phyloP scores from a whole-genome alignment of 2,329 filamentous ascomycete species.

The Aspergillus pseudoglaucus region DNA sequence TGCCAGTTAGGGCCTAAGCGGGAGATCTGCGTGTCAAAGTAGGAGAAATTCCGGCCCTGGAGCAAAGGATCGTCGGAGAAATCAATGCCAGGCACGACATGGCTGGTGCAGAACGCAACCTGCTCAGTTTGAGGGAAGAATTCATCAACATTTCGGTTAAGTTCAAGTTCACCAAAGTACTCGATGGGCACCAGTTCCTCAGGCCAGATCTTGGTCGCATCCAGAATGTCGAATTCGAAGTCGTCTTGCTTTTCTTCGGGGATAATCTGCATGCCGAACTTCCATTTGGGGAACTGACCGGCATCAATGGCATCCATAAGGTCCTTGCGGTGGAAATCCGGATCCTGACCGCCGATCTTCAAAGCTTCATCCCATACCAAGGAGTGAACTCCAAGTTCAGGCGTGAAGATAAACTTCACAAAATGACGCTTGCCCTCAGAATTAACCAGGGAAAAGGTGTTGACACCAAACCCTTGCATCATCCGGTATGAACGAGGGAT shows the following conservation, averaged over 20 bases:
- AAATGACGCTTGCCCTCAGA: conserved; percentile 27
- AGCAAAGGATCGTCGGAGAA: conserved; percentile 69
- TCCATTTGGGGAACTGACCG: conserved; percentile 68
- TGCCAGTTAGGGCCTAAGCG: conserved; percentile 70
- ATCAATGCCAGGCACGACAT: conserved; percentile 71
- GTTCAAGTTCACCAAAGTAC: conserved; percentile 71
- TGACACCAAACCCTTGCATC: conserved; percentile 34
- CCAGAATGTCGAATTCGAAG: conserved; percentile 80
- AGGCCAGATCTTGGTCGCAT: conserved; percentile 81
- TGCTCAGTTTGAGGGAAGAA: conserved; percentile 80
- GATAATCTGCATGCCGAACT: conserved; percentile 73
- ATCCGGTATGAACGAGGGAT: conserved; percentile 31
- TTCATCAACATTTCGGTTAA: conserved; percentile 74
- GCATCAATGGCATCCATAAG: conserved; percentile 66
- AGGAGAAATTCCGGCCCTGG: conserved; percentile 65
- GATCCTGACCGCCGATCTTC: conserved; percentile 67
- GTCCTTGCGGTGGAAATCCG: conserved; percentile 76
- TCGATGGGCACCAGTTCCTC: conserved; percentile 68
- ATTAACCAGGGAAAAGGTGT: conserved; percentile 29
- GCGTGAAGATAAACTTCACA: conserved; percentile 31
- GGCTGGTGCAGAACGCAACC: conserved; percentile 72
- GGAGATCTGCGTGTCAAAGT: conserved; percentile 51
- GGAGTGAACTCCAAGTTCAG: conserved; percentile 29
- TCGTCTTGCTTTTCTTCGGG: conserved; percentile 65
- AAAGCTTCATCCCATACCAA: conserved; percentile 60